Percentiles rank a stretch among this genome's conserved stretches.
Conservation (phyloP, 1,139 yeast species). For the Eremothecium coryli region DNA sequence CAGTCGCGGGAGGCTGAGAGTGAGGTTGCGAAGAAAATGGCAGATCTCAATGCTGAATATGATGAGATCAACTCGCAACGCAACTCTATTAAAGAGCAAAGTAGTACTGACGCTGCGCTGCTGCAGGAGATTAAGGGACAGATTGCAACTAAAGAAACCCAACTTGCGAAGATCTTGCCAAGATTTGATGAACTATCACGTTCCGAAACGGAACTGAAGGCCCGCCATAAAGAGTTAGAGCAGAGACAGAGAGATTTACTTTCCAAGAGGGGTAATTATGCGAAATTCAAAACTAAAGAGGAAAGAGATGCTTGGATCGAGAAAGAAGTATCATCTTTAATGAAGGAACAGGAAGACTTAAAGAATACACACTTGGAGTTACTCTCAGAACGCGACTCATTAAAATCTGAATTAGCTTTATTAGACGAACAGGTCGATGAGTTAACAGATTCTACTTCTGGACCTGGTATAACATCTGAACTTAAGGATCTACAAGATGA, state of each 20-base stretch:
- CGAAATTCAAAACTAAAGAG: slow-evolving; percentile 44
- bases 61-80: slow-evolving; percentile 28
- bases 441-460: slow-evolving; percentile 35
- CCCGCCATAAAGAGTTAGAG: slow-evolving; percentile 37
- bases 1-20: slow-evolving; percentile 37
- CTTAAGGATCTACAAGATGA: slow-evolving; percentile 27
- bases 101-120: slow-evolving; percentile 21
- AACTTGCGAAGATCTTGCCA: slow-evolving; percentile 39
- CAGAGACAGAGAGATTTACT: slow-evolving; percentile 55
- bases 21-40: slow-evolving; percentile 36
- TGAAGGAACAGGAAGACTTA: slow-evolving; percentile 19
- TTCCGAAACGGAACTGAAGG: slow-evolving; percentile 37
- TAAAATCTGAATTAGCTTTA: slow-evolving; percentile 8
- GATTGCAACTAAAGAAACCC: slow-evolving; percentile 37
- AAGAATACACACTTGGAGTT: slow-evolving; percentile 9
- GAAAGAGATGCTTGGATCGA: slow-evolving; percentile 69
- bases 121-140: slow-evolving; percentile 28
- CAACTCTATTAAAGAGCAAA: slow-evolving; percentile 24
- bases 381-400: slow-evolving; percentile 5
- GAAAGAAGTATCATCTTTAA: slow-evolving; percentile 37
- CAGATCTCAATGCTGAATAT: slow-evolving; percentile 29
- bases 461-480: slow-evolving; percentile 30
- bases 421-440: slow-evolving; percentile 28
- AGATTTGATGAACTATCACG: slow-evolving; percentile 34
- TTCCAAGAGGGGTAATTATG: slow-evolving; percentile 65